Evolutionary conservation across 768 basidiomycete genomes (phyloP), one percentile per base, ranked within the genome.

Genomic region (Phaeolepiota aurea): DNA sequence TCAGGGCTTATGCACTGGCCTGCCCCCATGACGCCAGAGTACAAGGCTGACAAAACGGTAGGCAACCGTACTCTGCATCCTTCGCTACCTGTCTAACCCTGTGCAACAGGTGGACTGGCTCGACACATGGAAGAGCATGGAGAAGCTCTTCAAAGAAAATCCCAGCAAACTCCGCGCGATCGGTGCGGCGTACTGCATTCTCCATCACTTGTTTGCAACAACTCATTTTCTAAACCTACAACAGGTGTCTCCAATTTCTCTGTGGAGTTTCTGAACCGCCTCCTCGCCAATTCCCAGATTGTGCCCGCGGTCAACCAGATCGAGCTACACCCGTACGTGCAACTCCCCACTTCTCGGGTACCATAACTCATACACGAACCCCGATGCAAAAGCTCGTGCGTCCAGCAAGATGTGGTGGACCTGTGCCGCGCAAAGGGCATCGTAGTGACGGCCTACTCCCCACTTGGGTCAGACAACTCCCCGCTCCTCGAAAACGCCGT

Each of bases 1-100:
- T 3, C 44, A 82, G 79, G 77, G 75, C 65, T 87, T 43, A 77
- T 87, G 72, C 85, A 87, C 61, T 87, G 85, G 87, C 88, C 87
- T 11, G 76, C 82, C 14, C 81, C 86, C 22, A 76, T 86, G 76
- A 75, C 72, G 9, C 49, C 50, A 32, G 76, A 75, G 44, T 66
- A 66, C 38, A 63, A 71, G 14, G 65, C 78, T 4, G 76, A 83
- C 51, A 73, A 66, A 51, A 64, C 57, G 3, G 63, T 64, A 43
- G 2, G 62, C 44, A 7, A 9, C 14, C 30, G 30, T 11, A 22
- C 22, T 10, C 22, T 37, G 18, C 14, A 10, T 10, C 15, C 5
- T 10, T 16, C 12, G 4, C 5, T 36, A n/a, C 37, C 34, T 20
- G 23, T 20, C 33, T 20, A 32, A 18, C 19, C 20, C 22, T n/a